phyloP scores from a whole-genome alignment of 176 grass and related monocot genomes.

The Luzula sylvatica region DNA sequence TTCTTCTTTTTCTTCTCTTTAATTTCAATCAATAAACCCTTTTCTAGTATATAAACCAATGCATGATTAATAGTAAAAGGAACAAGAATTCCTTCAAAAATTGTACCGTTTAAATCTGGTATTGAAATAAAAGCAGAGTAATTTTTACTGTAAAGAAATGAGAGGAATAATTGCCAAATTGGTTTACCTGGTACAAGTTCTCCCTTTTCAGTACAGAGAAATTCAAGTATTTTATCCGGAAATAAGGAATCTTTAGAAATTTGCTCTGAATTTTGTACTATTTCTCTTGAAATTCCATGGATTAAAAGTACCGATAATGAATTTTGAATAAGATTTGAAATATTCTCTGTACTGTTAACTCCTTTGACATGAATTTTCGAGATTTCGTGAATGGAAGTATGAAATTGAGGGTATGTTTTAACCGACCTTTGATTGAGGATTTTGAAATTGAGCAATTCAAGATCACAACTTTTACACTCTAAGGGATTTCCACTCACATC shows the following conservation, averaged over 20 bases:
- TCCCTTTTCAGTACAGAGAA: constrained; percentile 29
- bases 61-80: constrained; percentile 61
- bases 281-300: constrained; percentile 27
- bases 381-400: constrained; percentile 3
- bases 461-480: constrained; percentile 28
- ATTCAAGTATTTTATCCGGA: constrained; percentile 48
- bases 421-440: constrained; percentile 1
- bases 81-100: constrained; percentile 50
- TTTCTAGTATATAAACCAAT: constrained; percentile 43
- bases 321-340: constrained; percentile 20
- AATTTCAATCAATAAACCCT: constrained; percentile 23
- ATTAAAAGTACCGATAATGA: constrained; percentile 36
- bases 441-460: constrained; percentile 28
- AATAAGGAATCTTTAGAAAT: constrained; percentile 33
- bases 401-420: background rate
- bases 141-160: constrained; percentile 46
- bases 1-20: constrained; percentile 46
- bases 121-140: background rate
- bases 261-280: constrained; percentile 19
- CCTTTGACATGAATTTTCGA: constrained; percentile 47
- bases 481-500: constrained; percentile 34
- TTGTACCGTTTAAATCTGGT: constrained; percentile 31
- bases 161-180: constrained; percentile 85
- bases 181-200: constrained; percentile 34
- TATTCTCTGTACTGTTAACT: constrained; percentile 29